Evolutionary conservation across 2,329 filamentous ascomycete species (phyloP), one percentile per base, ranked within the genome.

Genomic region (Byssochlamys sp.): DNA sequence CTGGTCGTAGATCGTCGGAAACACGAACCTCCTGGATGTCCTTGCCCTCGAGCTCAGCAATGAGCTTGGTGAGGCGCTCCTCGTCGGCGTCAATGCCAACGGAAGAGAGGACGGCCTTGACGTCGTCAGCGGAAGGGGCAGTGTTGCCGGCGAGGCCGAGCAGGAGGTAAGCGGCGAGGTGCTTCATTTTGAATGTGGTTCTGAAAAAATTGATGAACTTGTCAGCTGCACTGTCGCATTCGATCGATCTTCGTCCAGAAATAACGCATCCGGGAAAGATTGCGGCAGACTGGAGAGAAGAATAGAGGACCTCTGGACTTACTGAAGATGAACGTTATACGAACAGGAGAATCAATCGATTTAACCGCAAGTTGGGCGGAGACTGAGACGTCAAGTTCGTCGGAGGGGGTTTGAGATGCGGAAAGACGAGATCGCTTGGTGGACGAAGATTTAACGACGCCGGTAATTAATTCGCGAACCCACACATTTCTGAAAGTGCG

Each of bases 131-230:
- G 65, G 89, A 91, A 71, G 94, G 94, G 65, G 86, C 85, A 81
- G 84, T 78, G 85, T 96, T 97, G 81, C 94, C 94, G 77, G 84
- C 92, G 70, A 97, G 88, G 81, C 82, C 81, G 79, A 97, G 90
- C 76, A 99, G 92, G 75, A 99, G 91, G 86, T 95, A 97, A 77
- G 94, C 92, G 77, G 94, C 94, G 83, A 99, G 88, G 83, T 97
- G 88, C 91, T 99, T 97, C 94, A 99, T 97, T 90, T 87, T 95
- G 77, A 74, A 69, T 68, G 60, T 63, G 54, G 52, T 62, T 63
- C 61, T 63, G 61, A 53, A 39, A 58, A 55, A 45, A 57, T 58
- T 60, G 56, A 57, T 56, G 39, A 24, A 45, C 5, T 45, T 6
- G 39, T 45, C 6, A 45, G 39, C n/a, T 45, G 39, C 4, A 45